A percentile compares a stretch with the other conserved stretches of the same genome.
Conservation (phyloP, 441 rosid species). For the Adansonia gregorii region DNA sequence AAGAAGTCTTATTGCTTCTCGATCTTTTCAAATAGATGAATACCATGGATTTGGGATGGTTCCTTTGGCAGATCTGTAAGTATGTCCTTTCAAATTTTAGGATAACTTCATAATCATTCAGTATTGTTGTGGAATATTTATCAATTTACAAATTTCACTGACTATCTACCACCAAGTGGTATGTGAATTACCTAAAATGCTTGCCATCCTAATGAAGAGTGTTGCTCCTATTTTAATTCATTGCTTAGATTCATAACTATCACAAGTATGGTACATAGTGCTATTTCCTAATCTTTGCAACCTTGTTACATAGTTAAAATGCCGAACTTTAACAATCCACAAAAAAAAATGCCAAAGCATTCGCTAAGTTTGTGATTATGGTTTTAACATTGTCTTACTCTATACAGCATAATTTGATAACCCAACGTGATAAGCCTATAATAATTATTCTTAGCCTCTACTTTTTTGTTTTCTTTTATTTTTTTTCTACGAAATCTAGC, state of each 20-base stretch:
- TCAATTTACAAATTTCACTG: background rate
- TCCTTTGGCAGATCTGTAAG: constrained; percentile 95
- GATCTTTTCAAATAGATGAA: constrained; percentile 77
- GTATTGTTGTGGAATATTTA: background rate
- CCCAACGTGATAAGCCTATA: background rate
- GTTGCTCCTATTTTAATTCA: background rate
- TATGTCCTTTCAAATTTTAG: background rate
- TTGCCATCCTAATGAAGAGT: constrained; percentile 8
- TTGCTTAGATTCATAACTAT: background rate
- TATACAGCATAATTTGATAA: background rate
- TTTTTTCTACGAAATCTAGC: constrained; percentile 38
- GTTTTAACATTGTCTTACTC: background rate
- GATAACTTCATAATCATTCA: background rate
- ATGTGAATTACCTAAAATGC: background rate
- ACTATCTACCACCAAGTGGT: background rate
- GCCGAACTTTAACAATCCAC: background rate
- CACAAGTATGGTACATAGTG: background rate
- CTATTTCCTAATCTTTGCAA: background rate
- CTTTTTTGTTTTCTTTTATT: background rate
- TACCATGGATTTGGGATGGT: constrained; percentile 90
- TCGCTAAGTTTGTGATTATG: background rate
- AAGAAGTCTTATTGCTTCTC: constrained; percentile 75
- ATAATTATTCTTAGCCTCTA: background rate
- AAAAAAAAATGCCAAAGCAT: background rate
- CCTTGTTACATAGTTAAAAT: background rate